Base-by-base conservation (phyloP, 768 basidiomycete genomes). In the Galerina sulciceps region DNA sequence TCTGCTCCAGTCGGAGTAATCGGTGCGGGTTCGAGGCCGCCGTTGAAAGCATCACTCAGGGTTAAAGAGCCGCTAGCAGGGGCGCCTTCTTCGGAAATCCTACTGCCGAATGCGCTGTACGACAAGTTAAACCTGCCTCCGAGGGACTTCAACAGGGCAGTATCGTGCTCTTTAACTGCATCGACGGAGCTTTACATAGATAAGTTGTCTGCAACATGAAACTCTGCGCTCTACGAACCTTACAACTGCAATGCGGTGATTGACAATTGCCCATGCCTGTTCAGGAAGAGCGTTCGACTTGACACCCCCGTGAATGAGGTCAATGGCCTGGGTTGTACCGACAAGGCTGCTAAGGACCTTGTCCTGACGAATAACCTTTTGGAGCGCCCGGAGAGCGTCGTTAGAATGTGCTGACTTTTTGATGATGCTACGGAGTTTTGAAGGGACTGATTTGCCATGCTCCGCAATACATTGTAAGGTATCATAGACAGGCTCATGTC, bases 271-370 rank as follows among this genome's bases (percentile, higher is more conserved):
- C 69, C 76, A 85, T 1, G 84, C 88, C 55, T 75, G 78, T 71
- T 94, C 92, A 0, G 93, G 93, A 20, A 95, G 81, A 23, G 91
- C 91, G 65, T 94, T 94, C 23, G 80, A 79, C 71, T 93, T 92
- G 26, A 87, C 83, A 10, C 86, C 88, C 18, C 85, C 86, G n/a
- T 78, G 74, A 36, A 86, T 80, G 11, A 94, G 67, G 65, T 93
- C 91, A 43, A 89, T 81, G 1, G 93, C 93, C 70, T 92, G 90
- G 1, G 92, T 93, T 4, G 90, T 93, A 35, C 85, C 79, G 4
- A 86, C 76, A 9, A 86, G 68, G 60, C 77, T 85, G 54, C 76
- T 79, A 60, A 77, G 74, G 4, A 61, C 22, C 0, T 67, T 69
- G 62, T 84, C 72, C 48, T 76, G 66, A 23, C 78, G 73, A 22